A percentile compares a stretch with the other conserved stretches of the same genome.
These are phyloP conservation scores for Populus euphratica DNA, from an alignment of 345 rosid genomes.

Conservation along the genomic window DNA sequence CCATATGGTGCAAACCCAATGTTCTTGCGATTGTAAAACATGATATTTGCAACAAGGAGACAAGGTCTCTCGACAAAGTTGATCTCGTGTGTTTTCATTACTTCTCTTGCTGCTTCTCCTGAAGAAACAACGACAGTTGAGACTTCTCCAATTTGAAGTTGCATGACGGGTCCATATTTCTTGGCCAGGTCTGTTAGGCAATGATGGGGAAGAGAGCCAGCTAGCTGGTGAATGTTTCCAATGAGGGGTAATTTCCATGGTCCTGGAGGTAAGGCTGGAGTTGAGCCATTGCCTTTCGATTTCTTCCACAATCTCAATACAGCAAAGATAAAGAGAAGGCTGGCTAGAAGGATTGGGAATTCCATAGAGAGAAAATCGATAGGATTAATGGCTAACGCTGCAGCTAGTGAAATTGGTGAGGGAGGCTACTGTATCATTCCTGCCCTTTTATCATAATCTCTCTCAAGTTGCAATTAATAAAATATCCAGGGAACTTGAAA, in stretches of 20 bases:
- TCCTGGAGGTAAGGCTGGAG: neutral
- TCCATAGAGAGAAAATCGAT: too few species aligned
- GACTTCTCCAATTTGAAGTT: neutral
- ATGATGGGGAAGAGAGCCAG: neutral
- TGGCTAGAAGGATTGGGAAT: neutral
- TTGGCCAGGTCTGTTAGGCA: neutral
- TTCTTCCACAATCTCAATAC: neutral
- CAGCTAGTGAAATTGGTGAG: too few species aligned
- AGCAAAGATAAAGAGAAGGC: neutral
- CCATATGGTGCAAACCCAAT: slow-evolving; percentile 3
- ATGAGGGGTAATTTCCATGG: neutral
- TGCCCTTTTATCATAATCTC: too few species aligned
- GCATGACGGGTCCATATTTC: neutral
- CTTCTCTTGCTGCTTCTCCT: neutral
- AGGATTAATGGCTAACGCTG: too few species aligned
- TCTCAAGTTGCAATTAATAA: too few species aligned
- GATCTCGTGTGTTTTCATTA: slow-evolving; percentile 5
- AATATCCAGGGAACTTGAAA: too few species aligned
- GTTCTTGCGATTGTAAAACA: neutral
- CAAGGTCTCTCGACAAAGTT: neutral
- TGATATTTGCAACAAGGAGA: neutral
- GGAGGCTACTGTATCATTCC: too few species aligned
- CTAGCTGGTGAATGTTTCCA: neutral
- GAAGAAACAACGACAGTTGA: neutral
- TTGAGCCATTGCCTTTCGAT: neutral